Percentiles rank a stretch among this genome's conserved stretches.
These are phyloP conservation scores for Wickerhamomyces mucosus DNA, from an alignment of 805 yeast species.

Conservation along the genomic window DNA sequence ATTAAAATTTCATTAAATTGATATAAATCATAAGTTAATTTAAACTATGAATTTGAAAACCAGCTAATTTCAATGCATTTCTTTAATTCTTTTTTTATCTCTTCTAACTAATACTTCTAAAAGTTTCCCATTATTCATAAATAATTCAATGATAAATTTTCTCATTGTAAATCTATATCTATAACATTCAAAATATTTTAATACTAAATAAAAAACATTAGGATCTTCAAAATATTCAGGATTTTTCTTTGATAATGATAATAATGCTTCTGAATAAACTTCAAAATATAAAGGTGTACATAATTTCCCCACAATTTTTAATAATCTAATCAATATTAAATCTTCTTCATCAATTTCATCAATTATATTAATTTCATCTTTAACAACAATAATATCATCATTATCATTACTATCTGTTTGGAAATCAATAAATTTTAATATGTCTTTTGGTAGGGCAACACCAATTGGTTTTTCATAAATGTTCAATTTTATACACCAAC, in stretches of 20 bases:
- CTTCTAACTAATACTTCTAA: slow-evolving; percentile 42
- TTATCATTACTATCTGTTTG: slow-evolving; percentile 3
- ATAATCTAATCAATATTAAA: slow-evolving; percentile 20
- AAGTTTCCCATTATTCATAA: slow-evolving; percentile 38
- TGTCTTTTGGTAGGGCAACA: slow-evolving; percentile 29
- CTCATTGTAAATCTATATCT: slow-evolving; percentile 55
- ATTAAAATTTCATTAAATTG: no score
- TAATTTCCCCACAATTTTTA: slow-evolving; percentile 38
- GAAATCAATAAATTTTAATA: slow-evolving; percentile 22
- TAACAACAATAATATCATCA: slow-evolving; percentile 5
- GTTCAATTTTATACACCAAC: slow-evolving; percentile 54
- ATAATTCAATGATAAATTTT: slow-evolving; percentile 55
- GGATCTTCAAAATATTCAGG: slow-evolving; percentile 48
- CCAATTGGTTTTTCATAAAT: slow-evolving; percentile 34
- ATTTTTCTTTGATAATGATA: slow-evolving; percentile 37
- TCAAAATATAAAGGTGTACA: slow-evolving; percentile 46
- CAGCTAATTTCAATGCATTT: no score
- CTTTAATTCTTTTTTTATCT: slow-evolving; percentile 27
- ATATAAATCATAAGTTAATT: no score
- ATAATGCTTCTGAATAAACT: slow-evolving; percentile 48
- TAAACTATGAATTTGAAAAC: no score
- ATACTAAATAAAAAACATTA: slow-evolving; percentile 42
- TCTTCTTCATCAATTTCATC: slow-evolving; percentile 15
- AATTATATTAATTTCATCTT: slow-evolving; percentile 5
- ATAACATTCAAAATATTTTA: slow-evolving; percentile 43